These are phyloP conservation scores for Viola pubescens DNA, from an alignment of 441 rosid species.

Conservation along the genomic window DNA sequence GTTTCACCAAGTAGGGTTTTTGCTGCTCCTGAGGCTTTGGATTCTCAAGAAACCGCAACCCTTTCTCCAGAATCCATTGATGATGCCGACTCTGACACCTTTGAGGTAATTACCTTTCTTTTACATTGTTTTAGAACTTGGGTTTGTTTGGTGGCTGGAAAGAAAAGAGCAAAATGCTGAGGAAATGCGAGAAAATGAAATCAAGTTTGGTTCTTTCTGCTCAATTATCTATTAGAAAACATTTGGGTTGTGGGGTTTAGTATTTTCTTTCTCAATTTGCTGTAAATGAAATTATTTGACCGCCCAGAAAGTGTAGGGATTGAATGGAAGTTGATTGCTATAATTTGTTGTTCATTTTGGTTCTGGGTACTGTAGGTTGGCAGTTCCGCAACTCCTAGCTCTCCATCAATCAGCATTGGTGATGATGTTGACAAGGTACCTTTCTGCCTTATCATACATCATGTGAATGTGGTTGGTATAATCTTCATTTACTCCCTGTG, in stretches of 20 bases:
- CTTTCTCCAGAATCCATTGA: slow-evolving; percentile 28
- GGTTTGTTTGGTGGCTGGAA: no score
- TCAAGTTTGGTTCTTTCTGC: no score
- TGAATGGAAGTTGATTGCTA: no score
- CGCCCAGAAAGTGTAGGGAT: no score
- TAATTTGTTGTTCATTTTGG: slow-evolving; percentile 6
- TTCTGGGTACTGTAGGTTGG: slow-evolving; percentile 21
- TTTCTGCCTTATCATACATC: background rate
- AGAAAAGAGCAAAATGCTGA: no score
- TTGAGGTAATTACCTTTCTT: slow-evolving; percentile 17
- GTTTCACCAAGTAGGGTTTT: slow-evolving; percentile 30
- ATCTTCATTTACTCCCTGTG: no score
- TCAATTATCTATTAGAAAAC: no score
- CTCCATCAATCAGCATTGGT: slow-evolving; percentile 28
- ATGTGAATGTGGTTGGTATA: no score
- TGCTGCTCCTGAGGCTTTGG: slow-evolving; percentile 57
- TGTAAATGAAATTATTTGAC: no score
- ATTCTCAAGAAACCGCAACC: slow-evolving; percentile 19
- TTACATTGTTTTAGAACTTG: no score
- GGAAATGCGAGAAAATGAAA: no score
- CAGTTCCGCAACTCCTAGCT: slow-evolving; percentile 35
- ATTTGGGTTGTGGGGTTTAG: no score
- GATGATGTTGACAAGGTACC: slow-evolving; percentile 50
- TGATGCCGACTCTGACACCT: slow-evolving; percentile 21
- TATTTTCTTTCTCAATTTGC: background rate